Base-by-base conservation (phyloP, 2,329 filamentous ascomycete species). In the Xylaria sp. region DNA sequence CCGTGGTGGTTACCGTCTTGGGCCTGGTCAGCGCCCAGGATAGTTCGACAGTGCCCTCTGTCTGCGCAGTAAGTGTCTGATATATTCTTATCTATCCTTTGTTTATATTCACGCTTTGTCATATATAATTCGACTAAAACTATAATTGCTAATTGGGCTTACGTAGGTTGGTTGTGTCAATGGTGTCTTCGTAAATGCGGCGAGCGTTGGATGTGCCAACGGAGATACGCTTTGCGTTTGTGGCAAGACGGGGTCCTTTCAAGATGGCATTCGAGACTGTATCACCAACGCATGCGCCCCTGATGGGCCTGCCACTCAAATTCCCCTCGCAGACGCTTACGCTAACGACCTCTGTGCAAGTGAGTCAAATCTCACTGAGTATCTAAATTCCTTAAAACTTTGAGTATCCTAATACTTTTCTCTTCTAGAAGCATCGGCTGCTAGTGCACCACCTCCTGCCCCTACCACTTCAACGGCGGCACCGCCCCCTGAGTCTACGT, bases 221-320 rank as follows among this genome's bases (percentile, higher is more conserved):
- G 74, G 75, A 6, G 77, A 79, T 63, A 74, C 63, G 1, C 31
- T 75, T 17, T 86, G 84, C 68, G 77, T 85, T 17, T 86, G 84
- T 70, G 72, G 68, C 33, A 79, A 79, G 11, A 62, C 75, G 11
- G 56, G 54, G 0, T 74, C 74, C 23, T 82, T 76, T 4, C 15
- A 69, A 1, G 68, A 73, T 63, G 81, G 80, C n/a, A 77, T 84
- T 56, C 73, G 76, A 26, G 82, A 84, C 58, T 85, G 83, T 66
- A 78, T 81, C 40, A 74, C 72, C 53, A 64, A 74, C 28, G 74
- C 75, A 13, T 81, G 80, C 58, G 71, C 72, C 6, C 53, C 65
- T 28, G 76, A 77, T 13, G 74, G 72, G 4, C 75, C 76, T 6
- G 59, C 49, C 11, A 67, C 74, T 31, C 76, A 79, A 63, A 69